Evolutionary conservation across 352 stramenopile genomes (phyloP), one percentile per base, ranked within the genome.

Genomic region (Phytophthora capsici): DNA sequence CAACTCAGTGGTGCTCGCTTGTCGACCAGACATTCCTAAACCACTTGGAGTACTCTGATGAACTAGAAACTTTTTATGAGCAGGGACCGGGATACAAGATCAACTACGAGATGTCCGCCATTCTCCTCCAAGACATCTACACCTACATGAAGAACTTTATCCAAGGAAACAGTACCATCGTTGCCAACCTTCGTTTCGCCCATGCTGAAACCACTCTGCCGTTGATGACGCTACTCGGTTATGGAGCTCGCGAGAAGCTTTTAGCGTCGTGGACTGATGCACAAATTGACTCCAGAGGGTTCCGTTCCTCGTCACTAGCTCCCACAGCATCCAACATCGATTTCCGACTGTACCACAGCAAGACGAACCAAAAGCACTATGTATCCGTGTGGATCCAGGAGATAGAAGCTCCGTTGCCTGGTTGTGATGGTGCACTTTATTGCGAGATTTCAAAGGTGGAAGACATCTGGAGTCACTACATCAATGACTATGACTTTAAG

Each of bases 121-220:
- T 89, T 28, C 53, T 94, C 23, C 66, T 94, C 1, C 73, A 82
- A 41, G 74, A 93, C 43, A 71, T 93, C 17, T 71, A 89, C 25
- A 43, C 55, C 0, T 61, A 69, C 25, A 91, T 94, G 69, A 78
- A 77, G 36, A 71, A 77, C 20, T 74, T 78, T 17, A 76, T 80
- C 40, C 64, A 55, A 1, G 75, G 74, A 3, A 49, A 67, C 4
- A 82, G 69, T 9, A 58, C 41, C 7, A 37, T 89, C 6, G 60
- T 74, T 32, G 82, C 63, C 12, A 74, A 79, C 23, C 71, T 91
- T n/a, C 70, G 81, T 30, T 91, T 93, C 66, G 82, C 80, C 0
- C 86, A 94, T 51, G 86, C 86, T 32, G 86, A 94, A 71, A 94
- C 84, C 4, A 88, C 80, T 22, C 54, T 94, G 22, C 86, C 84